Percentiles rank a stretch among this genome's conserved stretches.
Conservation (phyloP, 768 basidiomycete genomes). For the Mycena indigotica region DNA sequence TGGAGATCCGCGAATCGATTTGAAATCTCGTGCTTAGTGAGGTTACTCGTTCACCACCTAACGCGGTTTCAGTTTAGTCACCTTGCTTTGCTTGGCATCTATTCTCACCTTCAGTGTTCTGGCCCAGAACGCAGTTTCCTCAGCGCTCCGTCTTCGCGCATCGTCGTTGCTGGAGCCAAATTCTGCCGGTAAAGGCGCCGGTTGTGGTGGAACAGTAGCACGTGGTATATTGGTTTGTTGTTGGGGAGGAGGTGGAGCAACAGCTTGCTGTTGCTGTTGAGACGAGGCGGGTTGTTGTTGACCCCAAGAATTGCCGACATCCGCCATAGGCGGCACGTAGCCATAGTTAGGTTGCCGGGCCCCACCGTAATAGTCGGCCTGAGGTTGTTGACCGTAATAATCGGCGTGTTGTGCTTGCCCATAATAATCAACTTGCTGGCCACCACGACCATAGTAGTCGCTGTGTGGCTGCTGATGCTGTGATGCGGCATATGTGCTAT, state of each 20-base stretch:
- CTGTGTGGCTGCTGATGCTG: not conserved
- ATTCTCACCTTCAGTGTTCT: slow-evolving; percentile 15
- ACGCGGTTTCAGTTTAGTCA: too few species aligned
- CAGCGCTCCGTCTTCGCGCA: slow-evolving; percentile 6
- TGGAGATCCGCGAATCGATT: too few species aligned
- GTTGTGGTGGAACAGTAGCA: slow-evolving; percentile 11
- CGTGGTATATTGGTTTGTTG: slow-evolving; percentile 17
- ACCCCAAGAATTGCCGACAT: not conserved
- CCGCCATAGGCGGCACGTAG: slow-evolving; percentile 17
- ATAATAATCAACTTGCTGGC: not conserved
- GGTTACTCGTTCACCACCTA: slow-evolving; percentile 18
- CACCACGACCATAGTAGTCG: slow-evolving; percentile 12
- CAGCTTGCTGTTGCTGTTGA: not conserved
- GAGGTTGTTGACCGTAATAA: slow-evolving; percentile 5
- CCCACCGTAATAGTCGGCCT: slow-evolving; percentile 3
- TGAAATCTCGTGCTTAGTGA: not conserved
- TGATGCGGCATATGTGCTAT: slow-evolving; percentile 1
- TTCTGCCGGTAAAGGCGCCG: slow-evolving; percentile 9
- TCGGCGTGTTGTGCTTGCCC: not conserved
- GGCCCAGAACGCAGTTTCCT: slow-evolving; percentile 19
- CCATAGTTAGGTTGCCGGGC: slow-evolving; percentile 7
- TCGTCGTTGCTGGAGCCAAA: slow-evolving; percentile 13
- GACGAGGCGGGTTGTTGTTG: not conserved
- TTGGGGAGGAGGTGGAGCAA: not conserved
- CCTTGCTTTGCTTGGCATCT: too few species aligned